Evolutionary conservation across 1,139 yeast species (phyloP), one percentile per base, ranked within the genome.

Genomic region (Saccharomyces hybrid): DNA sequence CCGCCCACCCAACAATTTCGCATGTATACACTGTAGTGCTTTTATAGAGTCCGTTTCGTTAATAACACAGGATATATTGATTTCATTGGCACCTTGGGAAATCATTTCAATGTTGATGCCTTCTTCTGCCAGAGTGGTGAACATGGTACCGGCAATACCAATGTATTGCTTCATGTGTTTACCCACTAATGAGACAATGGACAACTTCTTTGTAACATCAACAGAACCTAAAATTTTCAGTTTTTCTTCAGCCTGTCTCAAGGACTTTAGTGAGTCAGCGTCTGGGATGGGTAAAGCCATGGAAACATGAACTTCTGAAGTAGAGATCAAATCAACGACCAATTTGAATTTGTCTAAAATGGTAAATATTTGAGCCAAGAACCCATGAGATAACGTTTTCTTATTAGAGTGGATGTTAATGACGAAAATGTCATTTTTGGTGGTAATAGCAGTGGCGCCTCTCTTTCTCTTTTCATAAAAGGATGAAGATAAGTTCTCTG

Each of bases 101-200:
- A 93, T 93, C 99, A 93, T 93, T 72, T 93, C 99, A 64, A 93
- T 90, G 73, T 93, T 93, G 66, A 93, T 87, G 55, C 81, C 82
- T 64, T 93, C 96, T 67, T 88, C 95, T 4, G 98, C 98, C 64
- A 93, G 76, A 2, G 95, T 89, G 62, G 91, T 85, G 74, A 93
- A 93, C 97, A 93, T 93, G 61, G 89, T 86, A 48, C 98, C 97
- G 0, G 99, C 99, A 67, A 90, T 91, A 69, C 99, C 99, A 60
- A 93, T 88, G 68, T 87, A 82, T 68, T 90, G 96, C 66, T 90
- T 93, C 99, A 93, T 93, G 70, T 93, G 96, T 66, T 88, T 90
- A 47, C 99, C 99, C 49, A 93, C 98, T 54, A 93, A 78, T 4
- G 98, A 90, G 27, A 93, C 85, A 67, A 93, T 93, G 61, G 97